Percentiles rank a stretch among this genome's conserved stretches.
These are phyloP conservation scores for Myxozyma kluyveri DNA, from an alignment of 805 yeast genomes.

Conservation along the genomic window DNA sequence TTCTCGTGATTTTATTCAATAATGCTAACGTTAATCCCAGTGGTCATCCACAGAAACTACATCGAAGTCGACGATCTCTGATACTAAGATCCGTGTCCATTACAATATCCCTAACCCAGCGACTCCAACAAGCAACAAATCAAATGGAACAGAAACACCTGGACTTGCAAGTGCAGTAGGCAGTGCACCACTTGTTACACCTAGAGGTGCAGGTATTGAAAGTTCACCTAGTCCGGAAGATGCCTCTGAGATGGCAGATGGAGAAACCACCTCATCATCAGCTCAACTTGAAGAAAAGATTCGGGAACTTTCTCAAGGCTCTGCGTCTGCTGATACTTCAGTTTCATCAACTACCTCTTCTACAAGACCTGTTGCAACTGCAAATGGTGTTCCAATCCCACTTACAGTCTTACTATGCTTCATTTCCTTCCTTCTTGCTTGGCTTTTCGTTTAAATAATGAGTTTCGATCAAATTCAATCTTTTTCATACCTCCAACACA, in stretches of 20 bases:
- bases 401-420: constrained; percentile 56
- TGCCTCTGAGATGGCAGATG: constrained; percentile 2
- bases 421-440: constrained; percentile 59
- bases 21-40: neutral
- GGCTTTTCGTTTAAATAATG: constrained; percentile 57
- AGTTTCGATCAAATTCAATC: neutral
- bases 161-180: too few species aligned
- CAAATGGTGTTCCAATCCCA: constrained; percentile 52
- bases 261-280: constrained; percentile 5
- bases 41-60: constrained; percentile 18
- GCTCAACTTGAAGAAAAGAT: neutral
- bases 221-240: too few species aligned
- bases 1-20: neutral
- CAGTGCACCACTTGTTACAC: too few species aligned
- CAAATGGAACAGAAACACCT: too few species aligned
- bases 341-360: constrained; percentile 1
- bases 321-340: neutral
- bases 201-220: too few species aligned
- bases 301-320: neutral
- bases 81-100: constrained; percentile 21
- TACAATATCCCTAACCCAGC: constrained; percentile 7
- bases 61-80: constrained; percentile 16
- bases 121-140: too few species aligned
- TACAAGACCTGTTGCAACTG: constrained; percentile 17
- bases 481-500: too few species aligned